Base-by-base conservation (phyloP, 1,139 yeast species). In the Debaryomyces coudertii region DNA sequence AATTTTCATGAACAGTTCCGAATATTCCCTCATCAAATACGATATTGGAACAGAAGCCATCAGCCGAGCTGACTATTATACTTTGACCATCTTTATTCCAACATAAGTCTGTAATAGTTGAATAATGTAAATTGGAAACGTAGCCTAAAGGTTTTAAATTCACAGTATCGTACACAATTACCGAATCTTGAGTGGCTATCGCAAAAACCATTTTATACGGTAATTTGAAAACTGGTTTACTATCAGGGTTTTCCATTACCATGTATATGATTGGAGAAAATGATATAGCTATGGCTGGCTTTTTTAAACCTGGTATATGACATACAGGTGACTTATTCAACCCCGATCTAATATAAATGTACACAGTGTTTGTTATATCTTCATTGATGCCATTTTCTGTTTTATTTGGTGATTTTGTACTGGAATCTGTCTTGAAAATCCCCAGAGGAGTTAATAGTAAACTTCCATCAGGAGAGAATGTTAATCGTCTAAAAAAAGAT, bases 151-250 rank as follows among this genome's bases (percentile, higher is more conserved):
- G 96, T 47, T 75, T 66, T 27, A 75, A 60, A 33, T 76, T 73
- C 51, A 82, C 87, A 0, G 98, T 92, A 53, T 90, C 95, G 64
- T 90, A 95, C 1, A 95, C 69, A 9, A 87, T 62, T 8, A 93
- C 85, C n/a, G 93, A 78, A 58, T 90, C 97, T 48, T 89, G 90
- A 0, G 97, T 92, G 0, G 97, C 98, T 24, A 95, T 86, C 0
- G 98, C 99, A 69, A 88, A 92, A 0, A 92, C 68, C 81, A 93
- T 80, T 48, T 89, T 79, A 59, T 93, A 90, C 0, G 88, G 86
- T 35, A 90, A 66, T 4, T 71, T 66, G 53, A 86, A 79, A 11
- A 62, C 61, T 2, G 53, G 45, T 11, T 39, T 23, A 4, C 12
- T 11, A 33, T 44, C 11, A 16, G 28, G 3, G 15, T 51, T 9